Evolutionary conservation across 768 basidiomycete species (phyloP), one percentile per base, ranked within the genome.

Genomic region (Kwoniella shandongensis): DNA sequence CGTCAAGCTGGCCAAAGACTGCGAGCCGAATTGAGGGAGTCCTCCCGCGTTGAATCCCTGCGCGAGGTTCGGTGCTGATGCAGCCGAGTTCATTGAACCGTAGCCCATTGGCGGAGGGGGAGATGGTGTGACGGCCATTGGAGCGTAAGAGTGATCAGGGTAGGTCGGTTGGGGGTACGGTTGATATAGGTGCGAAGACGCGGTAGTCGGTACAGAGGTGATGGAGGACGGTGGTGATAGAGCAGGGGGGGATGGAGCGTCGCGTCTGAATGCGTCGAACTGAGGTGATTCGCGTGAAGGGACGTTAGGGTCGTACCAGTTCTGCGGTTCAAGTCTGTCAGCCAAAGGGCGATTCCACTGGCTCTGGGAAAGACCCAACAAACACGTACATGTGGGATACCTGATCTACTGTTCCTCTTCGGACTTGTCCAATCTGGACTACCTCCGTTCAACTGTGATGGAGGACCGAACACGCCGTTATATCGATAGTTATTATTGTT

Each of bases 401-500:
- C 67, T 38, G 45, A 56, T 49, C 70, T 48, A 7, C 63, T 66
- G 12, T 57, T 51, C 35, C 52, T 40, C 42, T 54, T 61, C 13
- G 67, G 65, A 54, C 61, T 63, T 8, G 56, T 42, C 56, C 56
- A 50, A 44, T 56, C 54, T 2, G 56, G 48, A 38, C 68, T 63
- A 63, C 20, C 64, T 46, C 41, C 53, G 47, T 22, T 18, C 4
- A 41, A 27, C 39, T 23, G 49, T 3, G 44, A 66, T 29, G 70
- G 70, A 18, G 70, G 70, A 40, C 68, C 70, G 52, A 72, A 72
- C 3, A 72, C 70, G 18, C 70, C 70, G 54, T 65, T 66, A 42
- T 65, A 72, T 40, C 63, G 30, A 54, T 67, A 72, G 27, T 63
- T 59, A 17, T 44, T 50, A 10, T 32, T 32, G 32, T 32, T n/a